Conservation (phyloP, 257 asterid species). For the Solanum paucissectum region DNA sequence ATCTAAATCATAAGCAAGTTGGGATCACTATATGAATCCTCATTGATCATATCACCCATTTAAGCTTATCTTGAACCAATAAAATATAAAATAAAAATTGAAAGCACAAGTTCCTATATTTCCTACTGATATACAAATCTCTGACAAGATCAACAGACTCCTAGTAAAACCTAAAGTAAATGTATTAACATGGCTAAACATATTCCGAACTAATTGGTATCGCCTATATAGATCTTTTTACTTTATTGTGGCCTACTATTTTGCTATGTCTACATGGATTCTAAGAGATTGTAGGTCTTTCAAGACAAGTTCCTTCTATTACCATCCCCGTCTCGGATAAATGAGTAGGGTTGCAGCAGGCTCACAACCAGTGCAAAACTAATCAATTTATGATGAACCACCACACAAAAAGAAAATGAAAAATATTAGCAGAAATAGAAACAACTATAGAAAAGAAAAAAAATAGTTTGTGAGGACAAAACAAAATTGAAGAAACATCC, state of each 20-base stretch:
- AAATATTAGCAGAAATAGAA: neutral
- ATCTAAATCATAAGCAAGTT: neutral
- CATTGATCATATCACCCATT: neutral
- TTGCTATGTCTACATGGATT: neutral
- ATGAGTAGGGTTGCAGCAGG: neutral
- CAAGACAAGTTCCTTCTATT: neutral
- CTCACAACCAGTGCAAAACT: neutral
- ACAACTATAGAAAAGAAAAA: neutral
- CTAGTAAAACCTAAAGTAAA: neutral
- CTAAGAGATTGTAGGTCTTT: neutral
- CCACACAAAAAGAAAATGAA: neutral
- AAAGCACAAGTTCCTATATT: neutral
- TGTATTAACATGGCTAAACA: neutral
- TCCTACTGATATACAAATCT: neutral
- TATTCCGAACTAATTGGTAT: neutral
- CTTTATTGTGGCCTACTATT: neutral
- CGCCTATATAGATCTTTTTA: neutral
- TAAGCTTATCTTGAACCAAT: neutral
- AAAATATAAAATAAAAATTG: neutral
- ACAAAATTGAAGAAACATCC: neutral
- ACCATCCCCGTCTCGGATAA: neutral
- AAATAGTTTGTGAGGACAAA: neutral
- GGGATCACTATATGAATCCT: neutral
- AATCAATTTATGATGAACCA: neutral
- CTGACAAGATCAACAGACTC: neutral